Base-by-base conservation (phyloP, 192 early-diverging fungal species). In the Coemansia sp. region DNA sequence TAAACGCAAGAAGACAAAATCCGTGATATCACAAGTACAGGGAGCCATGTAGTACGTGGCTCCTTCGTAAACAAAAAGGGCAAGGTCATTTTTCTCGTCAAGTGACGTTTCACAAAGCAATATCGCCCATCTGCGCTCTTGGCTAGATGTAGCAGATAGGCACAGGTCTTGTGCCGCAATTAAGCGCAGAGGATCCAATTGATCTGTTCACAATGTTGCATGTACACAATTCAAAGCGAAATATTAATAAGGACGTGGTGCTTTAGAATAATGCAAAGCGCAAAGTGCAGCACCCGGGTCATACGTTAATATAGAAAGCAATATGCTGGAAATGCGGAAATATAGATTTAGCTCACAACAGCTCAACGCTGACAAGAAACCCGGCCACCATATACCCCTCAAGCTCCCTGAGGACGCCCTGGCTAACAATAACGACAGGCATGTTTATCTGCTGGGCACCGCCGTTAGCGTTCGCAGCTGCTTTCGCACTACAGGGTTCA, bases 391-490 rank as follows among this genome's bases (percentile, higher is more conserved):
- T 57, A 61, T 74, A 70, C n/a, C 55, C 48, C 55, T 80, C 72
- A 36, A 80, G 58, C 66, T 74, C 72, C 20, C 54, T 59, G 55
- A 80, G 59, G 15, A 67, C 69, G 13, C 29, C 40, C 23, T 48
- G 59, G 63, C 59, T 65, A 23, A 80, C 72, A 54, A 71, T 58
- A 13, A 80, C 72, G 4, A 80, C 77, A 5, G 77, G 77, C 69
- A 80, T 74, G 55, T 36, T 32, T 57, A 57, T 33, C 34, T 57
- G 55, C 34, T 36, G 33, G 6, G 33, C 55, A 13, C 17, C 8
- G 33, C n/a, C 34, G 35, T 57, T 33, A 17, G 14, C 6, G 1
- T 36, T 15, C 7, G 29, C 34, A 35, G 55, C 5, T 19, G 34
- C 55, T 35, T 36, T 36, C 36, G 55, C 33, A 15, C 19, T 57